Conservation (phyloP, 2,329 filamentous ascomycete species). For the Penicillium brevicompactum region DNA sequence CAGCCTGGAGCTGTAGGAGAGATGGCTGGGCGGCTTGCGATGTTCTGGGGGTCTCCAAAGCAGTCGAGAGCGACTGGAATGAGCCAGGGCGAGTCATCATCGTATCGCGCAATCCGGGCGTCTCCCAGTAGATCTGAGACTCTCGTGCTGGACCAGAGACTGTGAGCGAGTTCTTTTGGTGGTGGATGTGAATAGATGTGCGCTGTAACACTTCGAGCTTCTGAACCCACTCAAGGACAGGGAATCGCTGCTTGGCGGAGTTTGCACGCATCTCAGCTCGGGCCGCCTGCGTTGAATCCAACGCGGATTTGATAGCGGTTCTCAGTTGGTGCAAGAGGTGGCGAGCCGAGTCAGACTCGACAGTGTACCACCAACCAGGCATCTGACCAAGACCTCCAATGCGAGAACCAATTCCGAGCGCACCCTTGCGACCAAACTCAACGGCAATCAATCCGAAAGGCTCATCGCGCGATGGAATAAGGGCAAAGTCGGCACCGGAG, state of each 20-base stretch:
- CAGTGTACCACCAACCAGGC: constrained; percentile 72
- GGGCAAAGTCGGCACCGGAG: constrained; percentile 67
- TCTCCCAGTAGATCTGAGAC: constrained; percentile 29
- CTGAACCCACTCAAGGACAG: constrained; percentile 67
- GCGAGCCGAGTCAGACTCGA: constrained; percentile 64
- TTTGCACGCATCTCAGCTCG: constrained; percentile 66
- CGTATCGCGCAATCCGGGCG: constrained; percentile 1
- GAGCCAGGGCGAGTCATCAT: constrained; percentile 2
- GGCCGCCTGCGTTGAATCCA: constrained; percentile 58
- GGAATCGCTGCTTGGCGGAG: constrained; percentile 67
- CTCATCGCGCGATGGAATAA: constrained; percentile 70
- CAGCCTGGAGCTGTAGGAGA: constrained; percentile 10
- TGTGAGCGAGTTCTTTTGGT: constrained; percentile 39
- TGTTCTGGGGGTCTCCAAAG: constrained; percentile 3
- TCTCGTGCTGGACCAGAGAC: constrained; percentile 31
- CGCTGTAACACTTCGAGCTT: constrained; percentile 64
- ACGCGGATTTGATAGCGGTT: constrained; percentile 62
- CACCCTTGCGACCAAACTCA: constrained; percentile 69
- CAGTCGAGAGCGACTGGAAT: not conserved
- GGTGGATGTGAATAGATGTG: constrained; percentile 60
- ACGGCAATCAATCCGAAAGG: constrained; percentile 70
- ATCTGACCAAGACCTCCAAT: constrained; percentile 70
- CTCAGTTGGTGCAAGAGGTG: constrained; percentile 68
- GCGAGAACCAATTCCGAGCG: constrained; percentile 65
- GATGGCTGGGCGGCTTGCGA: constrained; percentile 7